Evolutionary conservation across 1,284 basidiomycete genomes (phyloP).

Genomic region (Sanghuangporus sanghuang): DNA sequence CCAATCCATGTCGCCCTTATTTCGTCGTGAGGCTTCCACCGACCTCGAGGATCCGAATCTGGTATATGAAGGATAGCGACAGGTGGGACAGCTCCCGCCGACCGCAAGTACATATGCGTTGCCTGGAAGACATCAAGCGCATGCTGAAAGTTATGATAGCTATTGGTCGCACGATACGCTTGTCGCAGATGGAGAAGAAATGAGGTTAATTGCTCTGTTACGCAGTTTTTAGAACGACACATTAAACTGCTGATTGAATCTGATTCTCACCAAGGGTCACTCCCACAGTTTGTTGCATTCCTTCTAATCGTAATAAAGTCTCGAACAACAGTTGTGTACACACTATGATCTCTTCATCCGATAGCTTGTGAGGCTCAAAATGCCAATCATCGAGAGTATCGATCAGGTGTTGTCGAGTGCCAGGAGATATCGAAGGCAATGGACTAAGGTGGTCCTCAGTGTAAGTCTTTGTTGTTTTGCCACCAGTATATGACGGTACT

Average conservation of each 20-base stretch:
- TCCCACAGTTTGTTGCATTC: conserved; percentile 62
- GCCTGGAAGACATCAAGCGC: conserved; percentile 94
- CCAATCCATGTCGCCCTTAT: conserved; percentile 46
- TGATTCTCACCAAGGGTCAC: conserved; percentile 58
- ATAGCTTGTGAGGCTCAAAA: conserved; percentile 81
- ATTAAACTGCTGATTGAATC: background rate
- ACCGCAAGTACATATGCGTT: conserved; percentile 75
- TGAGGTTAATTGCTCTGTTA: conserved; percentile 60
- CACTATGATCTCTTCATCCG: conserved; percentile 74
- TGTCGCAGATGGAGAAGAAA: conserved; percentile 79
- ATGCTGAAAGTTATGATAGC: conserved; percentile 95
- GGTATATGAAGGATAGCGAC: conserved; percentile 49
- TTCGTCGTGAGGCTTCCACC: conserved; percentile 16
- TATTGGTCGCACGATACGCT: conserved; percentile 85
- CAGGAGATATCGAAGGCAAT: conserved; percentile 30
- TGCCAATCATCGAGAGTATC: conserved; percentile 71
- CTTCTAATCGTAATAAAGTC: conserved; percentile 65
- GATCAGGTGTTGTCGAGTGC: conserved; percentile 52
- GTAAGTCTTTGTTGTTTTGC: background rate
- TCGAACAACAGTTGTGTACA: conserved; percentile 80
- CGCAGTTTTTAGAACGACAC: conserved; percentile 16
- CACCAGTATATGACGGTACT: conserved; percentile 19
- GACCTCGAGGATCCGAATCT: conserved; percentile 19
- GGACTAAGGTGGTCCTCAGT: conserved; percentile 22
- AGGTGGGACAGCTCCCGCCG: conserved; percentile 76